These are phyloP conservation scores for Chimonanthus salicifolius DNA, from an alignment of 164 flowering plant genomes.

Conservation along the genomic window DNA sequence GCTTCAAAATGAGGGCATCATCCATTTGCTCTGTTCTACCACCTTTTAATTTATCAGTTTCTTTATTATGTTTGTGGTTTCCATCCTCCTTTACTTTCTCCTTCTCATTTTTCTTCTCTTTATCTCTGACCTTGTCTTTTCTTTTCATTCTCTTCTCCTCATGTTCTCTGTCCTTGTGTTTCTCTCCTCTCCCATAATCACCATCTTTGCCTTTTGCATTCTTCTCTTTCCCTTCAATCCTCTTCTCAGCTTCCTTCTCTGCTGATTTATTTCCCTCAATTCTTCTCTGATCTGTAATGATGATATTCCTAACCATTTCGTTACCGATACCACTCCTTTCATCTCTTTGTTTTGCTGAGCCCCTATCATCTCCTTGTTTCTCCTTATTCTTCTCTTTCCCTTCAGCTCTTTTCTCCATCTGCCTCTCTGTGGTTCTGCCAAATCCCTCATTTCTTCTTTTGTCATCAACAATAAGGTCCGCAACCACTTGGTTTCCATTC, in stretches of 20 bases:
- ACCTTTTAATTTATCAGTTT: slow-evolving; percentile 26
- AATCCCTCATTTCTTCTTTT: slow-evolving; percentile 32
- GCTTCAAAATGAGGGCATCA: slow-evolving; percentile 8
- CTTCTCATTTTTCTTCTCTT: slow-evolving; percentile 38
- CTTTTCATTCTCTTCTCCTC: slow-evolving; percentile 31
- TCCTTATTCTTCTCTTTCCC: slow-evolving; percentile 28
- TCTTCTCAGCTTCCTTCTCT: slow-evolving; percentile 13
- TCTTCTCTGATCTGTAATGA: slow-evolving; percentile 18
- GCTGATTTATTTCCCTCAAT: slow-evolving; percentile 24
- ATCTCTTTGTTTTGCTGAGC: slow-evolving; percentile 19
- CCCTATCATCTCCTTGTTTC: slow-evolving; percentile 28
- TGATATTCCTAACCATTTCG: slow-evolving; percentile 21
- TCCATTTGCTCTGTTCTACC: slow-evolving; percentile 18
- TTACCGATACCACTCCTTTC: slow-evolving; percentile 16
- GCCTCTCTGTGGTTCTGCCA: slow-evolving; percentile 23
- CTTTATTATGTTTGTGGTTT: slow-evolving; percentile 20
- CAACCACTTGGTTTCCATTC: slow-evolving; percentile 29
- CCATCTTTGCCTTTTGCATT: slow-evolving; percentile 26
- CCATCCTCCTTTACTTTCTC: slow-evolving; percentile 36
- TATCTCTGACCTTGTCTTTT: slow-evolving; percentile 36
- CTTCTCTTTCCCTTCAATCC: slow-evolving; percentile 27
- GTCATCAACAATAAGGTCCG: slow-evolving; percentile 24
- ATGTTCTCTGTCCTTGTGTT: slow-evolving; percentile 21
- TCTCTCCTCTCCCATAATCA: slow-evolving; percentile 25
- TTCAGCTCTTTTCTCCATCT: slow-evolving; percentile 13